Percentiles rank a stretch among this genome's conserved stretches.
These are phyloP conservation scores for Bolboschoenus planiculmis DNA, from an alignment of 176 grass and related monocot species.

Conservation along the genomic window DNA sequence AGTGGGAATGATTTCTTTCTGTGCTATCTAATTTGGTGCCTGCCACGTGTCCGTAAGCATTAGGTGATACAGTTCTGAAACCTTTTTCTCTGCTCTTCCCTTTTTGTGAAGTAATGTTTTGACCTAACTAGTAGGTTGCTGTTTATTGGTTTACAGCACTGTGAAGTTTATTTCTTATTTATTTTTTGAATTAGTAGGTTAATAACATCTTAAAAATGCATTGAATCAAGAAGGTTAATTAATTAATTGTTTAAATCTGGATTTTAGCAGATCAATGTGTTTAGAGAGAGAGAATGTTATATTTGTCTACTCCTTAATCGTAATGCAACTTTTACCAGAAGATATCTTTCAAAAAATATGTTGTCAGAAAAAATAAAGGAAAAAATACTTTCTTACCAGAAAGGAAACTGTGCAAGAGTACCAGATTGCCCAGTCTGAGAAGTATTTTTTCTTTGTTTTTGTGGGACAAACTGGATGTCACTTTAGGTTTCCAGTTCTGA, in stretches of 20 bases:
- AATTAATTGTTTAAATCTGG: neutral
- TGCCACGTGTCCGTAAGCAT: neutral
- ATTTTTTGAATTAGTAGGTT: neutral
- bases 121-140: too few species aligned
- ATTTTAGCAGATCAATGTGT: neutral
- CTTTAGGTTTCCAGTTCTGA: neutral
- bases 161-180: neutral
- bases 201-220: neutral
- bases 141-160: neutral
- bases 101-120: neutral
- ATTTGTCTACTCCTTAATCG: conserved; percentile 3
- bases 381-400: neutral
- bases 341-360: neutral
- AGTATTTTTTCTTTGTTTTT: neutral
- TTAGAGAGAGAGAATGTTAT: neutral
- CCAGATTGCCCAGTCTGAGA: neutral
- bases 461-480: neutral
- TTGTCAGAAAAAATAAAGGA: neutral
- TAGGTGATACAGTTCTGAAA: neutral
- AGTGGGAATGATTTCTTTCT: neutral
- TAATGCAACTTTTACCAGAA: neutral
- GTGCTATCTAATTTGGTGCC: neutral
- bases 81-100: neutral
- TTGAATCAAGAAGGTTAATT: neutral
- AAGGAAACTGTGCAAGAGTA: neutral